phyloP scores from a whole-genome alignment of 139 green algal genomes.

The Micractinium conductrix region DNA sequence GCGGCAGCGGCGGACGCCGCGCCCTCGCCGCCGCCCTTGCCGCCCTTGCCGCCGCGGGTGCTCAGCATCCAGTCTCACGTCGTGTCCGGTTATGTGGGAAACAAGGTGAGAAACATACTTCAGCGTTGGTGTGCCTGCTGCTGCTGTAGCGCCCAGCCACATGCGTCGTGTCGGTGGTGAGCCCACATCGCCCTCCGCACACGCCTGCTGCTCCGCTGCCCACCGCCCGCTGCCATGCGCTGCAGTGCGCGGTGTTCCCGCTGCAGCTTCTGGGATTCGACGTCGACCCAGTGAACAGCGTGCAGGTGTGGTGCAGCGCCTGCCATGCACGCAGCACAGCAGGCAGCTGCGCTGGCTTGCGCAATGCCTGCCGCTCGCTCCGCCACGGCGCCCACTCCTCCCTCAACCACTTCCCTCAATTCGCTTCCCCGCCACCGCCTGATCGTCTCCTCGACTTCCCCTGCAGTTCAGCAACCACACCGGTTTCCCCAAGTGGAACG shows the following conservation, averaged over 20 bases:
- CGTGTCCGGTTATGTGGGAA: constrained; percentile 92
- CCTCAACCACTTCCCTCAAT: too few species aligned
- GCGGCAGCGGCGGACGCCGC: neutral
- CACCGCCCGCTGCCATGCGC: neutral
- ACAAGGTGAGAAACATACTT: constrained; percentile 73
- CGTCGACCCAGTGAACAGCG: constrained; percentile 84
- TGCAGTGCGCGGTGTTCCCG: constrained; percentile 78
- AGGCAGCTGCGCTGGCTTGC: too few species aligned
- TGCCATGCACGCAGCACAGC: too few species aligned
- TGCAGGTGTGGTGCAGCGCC: constrained; percentile 61
- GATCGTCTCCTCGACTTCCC: neutral
- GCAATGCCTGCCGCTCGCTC: too few species aligned
- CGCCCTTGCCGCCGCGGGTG: neutral
- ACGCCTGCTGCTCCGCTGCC: neutral
- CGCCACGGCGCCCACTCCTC: too few species aligned
- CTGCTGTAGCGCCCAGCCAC: neutral
- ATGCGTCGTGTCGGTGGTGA: too few species aligned
- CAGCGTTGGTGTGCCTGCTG: too few species aligned
- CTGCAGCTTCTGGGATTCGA: constrained; percentile 95
- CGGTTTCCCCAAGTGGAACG: constrained; percentile 77
- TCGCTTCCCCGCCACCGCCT: too few species aligned
- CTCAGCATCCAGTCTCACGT: constrained; percentile 55
- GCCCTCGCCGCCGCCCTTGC: neutral
- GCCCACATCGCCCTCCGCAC: neutral
- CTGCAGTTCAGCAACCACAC: constrained; percentile 66